These are phyloP conservation scores for Ustilaginoidea virens DNA, from an alignment of 2,329 filamentous ascomycete genomes.

Conservation along the genomic window DNA sequence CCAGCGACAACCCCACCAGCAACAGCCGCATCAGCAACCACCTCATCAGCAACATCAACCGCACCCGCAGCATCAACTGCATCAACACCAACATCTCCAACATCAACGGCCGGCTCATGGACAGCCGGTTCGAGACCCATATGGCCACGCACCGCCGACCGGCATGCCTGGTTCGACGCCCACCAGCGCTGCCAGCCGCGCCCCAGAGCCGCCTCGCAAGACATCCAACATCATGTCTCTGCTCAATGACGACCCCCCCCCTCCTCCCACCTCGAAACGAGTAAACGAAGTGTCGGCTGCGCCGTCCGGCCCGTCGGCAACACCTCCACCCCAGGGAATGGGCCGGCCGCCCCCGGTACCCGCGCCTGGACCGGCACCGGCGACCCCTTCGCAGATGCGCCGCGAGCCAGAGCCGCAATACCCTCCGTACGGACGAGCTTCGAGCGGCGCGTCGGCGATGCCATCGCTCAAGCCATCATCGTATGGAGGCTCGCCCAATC, in stretches of 20 bases:
- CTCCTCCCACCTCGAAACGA: conserved; percentile 33
- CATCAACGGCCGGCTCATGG: too few relatives aligned
- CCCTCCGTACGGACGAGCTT: conserved; percentile 25
- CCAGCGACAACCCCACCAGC: too few relatives aligned
- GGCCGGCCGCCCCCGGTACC: conserved; percentile 21
- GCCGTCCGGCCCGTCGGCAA: conserved; percentile 27
- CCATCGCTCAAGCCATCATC: conserved; percentile 40
- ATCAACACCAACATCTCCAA: too few relatives aligned
- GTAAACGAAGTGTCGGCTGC: conserved; percentile 29
- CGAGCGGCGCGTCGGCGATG: conserved; percentile 28
- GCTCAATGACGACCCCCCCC: conserved; percentile 41
- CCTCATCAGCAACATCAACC: too few relatives aligned
- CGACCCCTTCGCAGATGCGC: conserved; percentile 27
- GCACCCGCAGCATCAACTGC: too few relatives aligned
- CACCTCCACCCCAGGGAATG: conserved; percentile 33
- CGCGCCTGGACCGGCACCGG: conserved; percentile 21
- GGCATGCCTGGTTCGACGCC: background rate
- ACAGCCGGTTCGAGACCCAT: conserved; percentile 16
- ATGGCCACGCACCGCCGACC: conserved; percentile 13
- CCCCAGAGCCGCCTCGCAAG: conserved; percentile 38
- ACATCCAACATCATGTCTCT: conserved; percentile 48
- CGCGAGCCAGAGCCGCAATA: conserved; percentile 34
- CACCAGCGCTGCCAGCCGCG: conserved; percentile 15
- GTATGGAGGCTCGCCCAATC: conserved; percentile 31
- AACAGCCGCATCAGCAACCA: too few relatives aligned